phyloP scores from a whole-genome alignment of 352 stramenopile genomes.

The Pythium periplocum region DNA sequence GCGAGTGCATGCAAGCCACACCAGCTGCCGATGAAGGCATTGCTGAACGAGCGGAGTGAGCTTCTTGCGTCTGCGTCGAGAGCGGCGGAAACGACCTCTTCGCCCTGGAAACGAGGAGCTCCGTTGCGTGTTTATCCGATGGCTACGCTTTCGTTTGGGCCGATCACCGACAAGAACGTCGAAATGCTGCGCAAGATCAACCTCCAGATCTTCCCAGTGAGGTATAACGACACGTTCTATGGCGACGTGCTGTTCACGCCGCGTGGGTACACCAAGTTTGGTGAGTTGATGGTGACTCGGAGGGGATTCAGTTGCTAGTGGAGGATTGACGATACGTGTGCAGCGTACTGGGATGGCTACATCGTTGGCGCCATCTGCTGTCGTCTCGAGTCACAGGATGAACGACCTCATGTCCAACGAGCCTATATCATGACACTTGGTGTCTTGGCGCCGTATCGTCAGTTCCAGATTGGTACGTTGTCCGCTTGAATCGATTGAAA shows the following conservation, averaged over 20 bases:
- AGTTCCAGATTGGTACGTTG: conserved; percentile 60
- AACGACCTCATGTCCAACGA: conserved; percentile 21
- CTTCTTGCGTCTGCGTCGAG: no score
- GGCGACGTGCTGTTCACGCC: conserved; percentile 73
- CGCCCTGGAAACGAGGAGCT: no score
- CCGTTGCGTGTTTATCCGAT: no score
- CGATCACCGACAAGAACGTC: conserved; percentile 59
- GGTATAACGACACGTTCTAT: conserved; percentile 93
- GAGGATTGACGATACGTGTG: neutral
- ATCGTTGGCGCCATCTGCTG: conserved; percentile 89
- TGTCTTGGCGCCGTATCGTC: conserved; percentile 85
- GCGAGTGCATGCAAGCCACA: no score
- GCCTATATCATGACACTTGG: conserved; percentile 96
- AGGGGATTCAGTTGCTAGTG: neutral
- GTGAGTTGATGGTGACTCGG: conserved; percentile 16
- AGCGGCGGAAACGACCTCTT: no score
- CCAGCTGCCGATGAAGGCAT: no score
- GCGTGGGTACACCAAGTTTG: conserved; percentile 42
- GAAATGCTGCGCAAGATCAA: conserved; percentile 87
- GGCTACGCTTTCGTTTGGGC: conserved; percentile 1
- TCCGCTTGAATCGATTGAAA: no score
- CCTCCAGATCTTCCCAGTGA: conserved; percentile 87
- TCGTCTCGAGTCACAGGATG: conserved; percentile 55
- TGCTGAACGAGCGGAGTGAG: no score
- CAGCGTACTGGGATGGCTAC: conserved; percentile 73